These are phyloP conservation scores for Parastagonospora nodorum DNA, from an alignment of 2,329 filamentous ascomycete species.

Conservation along the genomic window DNA sequence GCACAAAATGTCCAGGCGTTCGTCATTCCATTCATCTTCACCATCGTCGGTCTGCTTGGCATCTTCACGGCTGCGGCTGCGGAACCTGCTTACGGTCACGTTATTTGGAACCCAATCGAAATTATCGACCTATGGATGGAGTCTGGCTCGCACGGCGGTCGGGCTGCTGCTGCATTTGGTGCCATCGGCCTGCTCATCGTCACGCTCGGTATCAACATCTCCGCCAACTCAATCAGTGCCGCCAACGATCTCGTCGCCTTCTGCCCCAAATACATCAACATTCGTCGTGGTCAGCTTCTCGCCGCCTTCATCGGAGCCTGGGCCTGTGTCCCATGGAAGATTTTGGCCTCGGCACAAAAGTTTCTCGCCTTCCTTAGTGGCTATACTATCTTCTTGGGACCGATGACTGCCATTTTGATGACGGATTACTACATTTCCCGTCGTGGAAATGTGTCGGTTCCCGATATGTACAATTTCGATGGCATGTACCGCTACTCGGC, in stretches of 20 bases:
- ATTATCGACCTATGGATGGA: constrained; percentile 46
- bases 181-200: constrained; percentile 30
- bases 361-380: constrained; percentile 43
- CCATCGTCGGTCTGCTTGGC: constrained; percentile 45
- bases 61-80: constrained; percentile 46
- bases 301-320: constrained; percentile 45
- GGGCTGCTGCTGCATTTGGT: constrained; percentile 33
- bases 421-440: constrained; percentile 32
- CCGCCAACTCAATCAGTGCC: constrained; percentile 29
- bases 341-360: constrained; percentile 39
- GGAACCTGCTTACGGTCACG: constrained; percentile 29
- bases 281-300: constrained; percentile 37
- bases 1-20: constrained; percentile 43
- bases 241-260: constrained; percentile 31
- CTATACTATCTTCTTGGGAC: constrained; percentile 33
- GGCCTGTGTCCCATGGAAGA: constrained; percentile 48
- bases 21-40: constrained; percentile 38
- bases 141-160: constrained; percentile 39
- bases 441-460: constrained; percentile 26
- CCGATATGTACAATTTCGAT: constrained; percentile 31
- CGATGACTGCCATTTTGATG: constrained; percentile 30
- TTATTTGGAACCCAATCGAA: constrained; percentile 44
- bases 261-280: constrained; percentile 32
- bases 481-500: constrained; percentile 33
- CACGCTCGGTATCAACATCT: constrained; percentile 44